Evolutionary conservation across 345 rosid species (phyloP).

Genomic region (Durio zibethinus): DNA sequence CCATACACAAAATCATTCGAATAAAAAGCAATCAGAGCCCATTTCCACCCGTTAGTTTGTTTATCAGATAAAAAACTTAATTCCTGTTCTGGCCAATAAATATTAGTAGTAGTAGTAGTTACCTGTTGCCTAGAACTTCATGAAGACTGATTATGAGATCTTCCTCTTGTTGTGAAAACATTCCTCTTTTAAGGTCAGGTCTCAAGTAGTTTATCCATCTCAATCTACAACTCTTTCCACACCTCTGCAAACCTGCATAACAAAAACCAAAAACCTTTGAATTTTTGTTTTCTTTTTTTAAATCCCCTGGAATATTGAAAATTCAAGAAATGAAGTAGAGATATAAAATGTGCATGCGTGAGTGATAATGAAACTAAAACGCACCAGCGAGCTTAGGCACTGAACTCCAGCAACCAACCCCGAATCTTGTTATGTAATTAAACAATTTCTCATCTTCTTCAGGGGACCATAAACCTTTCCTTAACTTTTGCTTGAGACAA

Average conservation of each 20-base stretch:
- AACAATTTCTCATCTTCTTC: slow-evolving; percentile 69
- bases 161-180: slow-evolving; percentile 64
- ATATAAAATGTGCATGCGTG: background rate
- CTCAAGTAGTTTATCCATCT: slow-evolving; percentile 94
- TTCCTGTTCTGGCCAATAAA: background rate
- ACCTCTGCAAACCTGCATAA: slow-evolving; percentile 55
- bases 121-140: slow-evolving; percentile 64
- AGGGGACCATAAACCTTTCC: slow-evolving; percentile 76
- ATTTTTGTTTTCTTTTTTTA: background rate
- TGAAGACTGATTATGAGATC: slow-evolving; percentile 56
- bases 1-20: background rate
- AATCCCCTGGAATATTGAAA: background rate
- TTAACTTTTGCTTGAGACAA: slow-evolving; percentile 51
- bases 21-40: background rate
- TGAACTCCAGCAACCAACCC: slow-evolving; percentile 78
- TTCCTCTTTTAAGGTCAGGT: slow-evolving; percentile 85
- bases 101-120: background rate
- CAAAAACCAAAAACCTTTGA: background rate
- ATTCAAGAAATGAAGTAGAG: background rate
- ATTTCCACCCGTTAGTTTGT: background rate
- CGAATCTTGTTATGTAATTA: slow-evolving; percentile 53
- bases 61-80: background rate
- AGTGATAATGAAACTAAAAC: background rate
- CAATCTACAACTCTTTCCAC: slow-evolving; percentile 89
- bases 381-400: slow-evolving; percentile 67